Conservation (phyloP, 495 filamentous ascomycete species). For the Neurospora terricola region DNA sequence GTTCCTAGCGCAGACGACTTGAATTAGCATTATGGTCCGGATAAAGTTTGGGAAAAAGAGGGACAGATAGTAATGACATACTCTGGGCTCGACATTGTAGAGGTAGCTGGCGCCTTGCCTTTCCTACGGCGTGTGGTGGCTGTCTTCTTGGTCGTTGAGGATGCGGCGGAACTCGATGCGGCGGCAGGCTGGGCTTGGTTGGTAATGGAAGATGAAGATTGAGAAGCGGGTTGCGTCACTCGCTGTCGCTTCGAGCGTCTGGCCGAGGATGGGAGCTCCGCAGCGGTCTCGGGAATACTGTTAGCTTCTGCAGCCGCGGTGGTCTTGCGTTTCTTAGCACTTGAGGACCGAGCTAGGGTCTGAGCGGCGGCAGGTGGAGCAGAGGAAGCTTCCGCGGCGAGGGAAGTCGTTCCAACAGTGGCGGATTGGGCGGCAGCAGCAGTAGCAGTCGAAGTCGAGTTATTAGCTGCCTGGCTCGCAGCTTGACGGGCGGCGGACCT, state of each 20-base stretch:
- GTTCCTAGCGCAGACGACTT: constrained; percentile 11
- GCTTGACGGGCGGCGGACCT: constrained; percentile 70
- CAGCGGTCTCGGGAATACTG: constrained; percentile 17
- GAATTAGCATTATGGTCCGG: constrained; percentile 5
- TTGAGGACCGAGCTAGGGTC: constrained; percentile 18
- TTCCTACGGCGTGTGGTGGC: constrained; percentile 46
- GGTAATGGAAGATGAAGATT: constrained; percentile 1
- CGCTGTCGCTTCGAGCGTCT: constrained; percentile 47
- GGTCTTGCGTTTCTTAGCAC: constrained; percentile 33
- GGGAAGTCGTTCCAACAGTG: constrained; percentile 7
- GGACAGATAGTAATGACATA: constrained; percentile 28
- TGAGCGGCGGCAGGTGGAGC: constrained; percentile 35
- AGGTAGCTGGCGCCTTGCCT: constrained; percentile 43
- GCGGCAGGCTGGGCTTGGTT: constrained; percentile 8
- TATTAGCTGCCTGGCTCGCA: constrained; percentile 43
- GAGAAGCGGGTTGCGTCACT: constrained; percentile 21
- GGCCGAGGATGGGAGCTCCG: constrained; percentile 25
- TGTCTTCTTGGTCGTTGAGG: constrained; percentile 20
- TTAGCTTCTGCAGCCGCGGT: constrained; percentile 8
- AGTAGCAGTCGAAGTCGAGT: constrained; percentile 31
- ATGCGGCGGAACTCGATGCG: constrained; percentile 14
- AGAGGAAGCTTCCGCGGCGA: constrained; percentile 11
- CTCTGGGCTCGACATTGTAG: constrained; percentile 78
- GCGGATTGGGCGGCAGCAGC: constrained; percentile 31
- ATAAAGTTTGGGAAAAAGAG: background rate